Conservation (phyloP, 306 rosid genomes). For the Vigna reflexopilosa region DNA sequence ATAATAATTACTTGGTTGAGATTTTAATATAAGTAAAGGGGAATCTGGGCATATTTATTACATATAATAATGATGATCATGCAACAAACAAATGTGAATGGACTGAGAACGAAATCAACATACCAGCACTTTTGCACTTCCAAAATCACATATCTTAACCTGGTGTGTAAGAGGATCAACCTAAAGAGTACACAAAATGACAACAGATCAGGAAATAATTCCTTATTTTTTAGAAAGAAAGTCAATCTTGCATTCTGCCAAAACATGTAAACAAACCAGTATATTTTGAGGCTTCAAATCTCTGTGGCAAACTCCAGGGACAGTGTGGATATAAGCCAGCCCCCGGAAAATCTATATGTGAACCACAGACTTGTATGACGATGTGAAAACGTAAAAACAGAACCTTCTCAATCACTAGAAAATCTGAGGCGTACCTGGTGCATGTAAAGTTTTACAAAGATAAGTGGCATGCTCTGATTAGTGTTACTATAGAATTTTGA, state of each 20-base stretch:
- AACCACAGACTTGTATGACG: slow-evolving; percentile 28
- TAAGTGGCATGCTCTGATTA: slow-evolving; percentile 74
- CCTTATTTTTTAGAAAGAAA: not conserved
- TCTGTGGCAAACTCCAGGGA: slow-evolving; percentile 78
- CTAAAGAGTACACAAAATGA: slow-evolving; percentile 47
- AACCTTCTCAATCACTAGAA: slow-evolving; percentile 1
- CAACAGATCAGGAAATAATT: slow-evolving; percentile 28
- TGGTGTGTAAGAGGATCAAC: slow-evolving; percentile 79
- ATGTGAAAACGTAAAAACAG: not conserved
- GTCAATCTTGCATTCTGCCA: slow-evolving; percentile 13
- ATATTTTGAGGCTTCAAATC: slow-evolving; percentile 85
- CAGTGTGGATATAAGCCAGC: slow-evolving; percentile 41
- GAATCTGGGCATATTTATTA: not conserved
- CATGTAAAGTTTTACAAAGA: slow-evolving; percentile 75
- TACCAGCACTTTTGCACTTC: slow-evolving; percentile 89
- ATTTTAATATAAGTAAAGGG: not conserved
- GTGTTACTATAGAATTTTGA: slow-evolving; percentile 67
- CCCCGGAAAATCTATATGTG: slow-evolving; percentile 66
- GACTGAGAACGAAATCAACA: slow-evolving; percentile 38
- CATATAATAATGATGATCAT: not conserved
- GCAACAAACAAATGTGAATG: not conserved
- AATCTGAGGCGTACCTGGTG: slow-evolving; percentile 62
- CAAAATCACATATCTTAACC: slow-evolving; percentile 85
- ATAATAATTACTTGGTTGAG: slow-evolving; percentile 12
- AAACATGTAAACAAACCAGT: slow-evolving; percentile 56